Conservation (phyloP, 2,329 filamentous ascomycete genomes). For the Cladosporium sp. region DNA sequence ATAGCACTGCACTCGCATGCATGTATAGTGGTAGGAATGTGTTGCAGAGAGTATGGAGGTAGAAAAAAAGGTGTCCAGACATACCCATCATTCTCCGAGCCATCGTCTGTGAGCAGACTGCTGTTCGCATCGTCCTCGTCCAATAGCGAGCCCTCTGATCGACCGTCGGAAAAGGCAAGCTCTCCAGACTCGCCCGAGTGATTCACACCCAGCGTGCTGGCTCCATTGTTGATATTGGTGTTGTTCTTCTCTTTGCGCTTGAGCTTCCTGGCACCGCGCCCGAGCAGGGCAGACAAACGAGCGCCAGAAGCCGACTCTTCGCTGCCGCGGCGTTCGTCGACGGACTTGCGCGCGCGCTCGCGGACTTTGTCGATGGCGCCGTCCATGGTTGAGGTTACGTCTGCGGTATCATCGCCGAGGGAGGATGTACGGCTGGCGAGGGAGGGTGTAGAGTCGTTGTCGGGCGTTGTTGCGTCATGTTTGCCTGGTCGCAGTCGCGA, state of each 20-base stretch:
- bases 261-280: slow-evolving; percentile 21
- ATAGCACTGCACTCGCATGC: not conserved
- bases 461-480: slow-evolving; percentile 2
- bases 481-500: slow-evolving; percentile 15
- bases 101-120: slow-evolving; percentile 53
- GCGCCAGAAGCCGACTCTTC: slow-evolving; percentile 38
- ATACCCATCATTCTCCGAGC: slow-evolving; percentile 47
- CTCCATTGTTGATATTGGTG: slow-evolving; percentile 7
- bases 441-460: slow-evolving; percentile 31
- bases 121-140: slow-evolving; percentile 47
- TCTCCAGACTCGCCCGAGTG: slow-evolving; percentile 33
- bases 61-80: slow-evolving; percentile 22
- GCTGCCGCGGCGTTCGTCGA: slow-evolving; percentile 42
- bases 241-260: slow-evolving; percentile 31
- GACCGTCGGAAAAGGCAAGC: slow-evolving; percentile 22
- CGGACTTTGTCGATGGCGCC: slow-evolving; percentile 43
- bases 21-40: not conserved
- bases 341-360: slow-evolving; percentile 39
- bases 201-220: slow-evolving; percentile 36
- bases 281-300: slow-evolving; percentile 53
- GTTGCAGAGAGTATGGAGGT: not conserved
- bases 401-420: slow-evolving; percentile 23
- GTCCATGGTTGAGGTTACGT: slow-evolving; percentile 39
- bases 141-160: slow-evolving; percentile 38
- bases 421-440: slow-evolving; percentile 27